Percentiles rank a stretch among this genome's conserved stretches.
These are phyloP conservation scores for Agaricus subrufescens DNA, from an alignment of 768 basidiomycete genomes.

Conservation along the genomic window DNA sequence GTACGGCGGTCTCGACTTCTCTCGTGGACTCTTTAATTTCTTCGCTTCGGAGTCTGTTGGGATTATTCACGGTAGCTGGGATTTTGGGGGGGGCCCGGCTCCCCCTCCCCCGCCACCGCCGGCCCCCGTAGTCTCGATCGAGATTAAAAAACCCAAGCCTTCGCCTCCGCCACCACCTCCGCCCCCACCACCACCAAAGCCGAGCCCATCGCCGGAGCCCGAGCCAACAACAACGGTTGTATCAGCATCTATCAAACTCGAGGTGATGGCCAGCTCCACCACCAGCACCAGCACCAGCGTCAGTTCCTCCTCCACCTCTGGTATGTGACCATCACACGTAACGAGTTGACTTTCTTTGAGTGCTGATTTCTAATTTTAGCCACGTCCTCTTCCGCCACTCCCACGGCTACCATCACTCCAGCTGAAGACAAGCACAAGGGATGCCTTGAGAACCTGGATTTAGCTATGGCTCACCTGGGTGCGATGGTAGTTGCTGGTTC, in stretches of 20 bases:
- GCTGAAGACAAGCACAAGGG: conserved; percentile 1
- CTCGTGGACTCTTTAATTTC: conserved; percentile 49
- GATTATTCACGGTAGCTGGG: conserved; percentile 48
- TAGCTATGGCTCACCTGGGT: conserved; percentile 4
- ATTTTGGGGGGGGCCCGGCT: conserved; percentile 20
- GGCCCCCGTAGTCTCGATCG: conserved; percentile 9
- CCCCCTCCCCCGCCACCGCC: conserved; percentile 10
- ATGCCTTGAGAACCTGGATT: conserved; percentile 1
- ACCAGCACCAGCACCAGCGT: too few relatives aligned
- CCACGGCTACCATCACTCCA: conserved; percentile 1
- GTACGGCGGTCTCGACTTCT: conserved; percentile 57
- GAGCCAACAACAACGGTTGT: not conserved
- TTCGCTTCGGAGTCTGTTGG: conserved; percentile 42
- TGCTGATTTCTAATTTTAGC: not conserved
- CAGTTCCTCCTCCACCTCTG: not conserved
- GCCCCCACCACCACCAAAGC: conserved; percentile 1
- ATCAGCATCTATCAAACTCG: not conserved
- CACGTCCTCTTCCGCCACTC: conserved; percentile 5
- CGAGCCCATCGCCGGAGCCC: conserved; percentile 4
- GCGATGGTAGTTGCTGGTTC: conserved; percentile 2
- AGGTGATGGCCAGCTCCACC: too few relatives aligned
- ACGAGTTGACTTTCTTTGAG: too few relatives aligned
- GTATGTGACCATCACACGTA: not conserved
- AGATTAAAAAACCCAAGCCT: conserved; percentile 11
- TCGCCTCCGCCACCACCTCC: conserved; percentile 11